phyloP scores from a whole-genome alignment of 2,329 filamentous ascomycete species.

The Rhinocladiella mackenziei region DNA sequence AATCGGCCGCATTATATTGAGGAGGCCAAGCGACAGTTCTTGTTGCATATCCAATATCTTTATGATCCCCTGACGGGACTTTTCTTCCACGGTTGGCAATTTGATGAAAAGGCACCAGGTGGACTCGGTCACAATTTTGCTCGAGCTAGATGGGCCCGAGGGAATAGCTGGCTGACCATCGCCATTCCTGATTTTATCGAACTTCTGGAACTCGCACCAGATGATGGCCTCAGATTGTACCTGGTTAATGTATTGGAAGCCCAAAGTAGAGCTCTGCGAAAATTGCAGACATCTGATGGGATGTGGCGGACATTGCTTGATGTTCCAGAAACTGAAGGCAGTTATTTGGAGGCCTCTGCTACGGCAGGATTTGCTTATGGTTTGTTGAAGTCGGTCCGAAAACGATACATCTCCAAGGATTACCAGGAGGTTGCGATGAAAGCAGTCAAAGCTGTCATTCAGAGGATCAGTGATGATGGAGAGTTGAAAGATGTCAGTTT shows the following conservation, averaged over 20 bases:
- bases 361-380: conserved; percentile 79
- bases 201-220: conserved; percentile 52
- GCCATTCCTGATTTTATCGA: conserved; percentile 80
- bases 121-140: conserved; percentile 54
- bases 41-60: conserved; percentile 74
- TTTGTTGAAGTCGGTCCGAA: conserved; percentile 68
- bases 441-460: conserved; percentile 64
- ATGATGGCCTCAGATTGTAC: conserved; percentile 57
- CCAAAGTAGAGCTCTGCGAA: conserved; percentile 62
- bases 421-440: conserved; percentile 59
- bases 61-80: conserved; percentile 68
- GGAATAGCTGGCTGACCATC: conserved; percentile 68
- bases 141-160: conserved; percentile 54
- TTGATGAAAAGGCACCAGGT: conserved; percentile 55
- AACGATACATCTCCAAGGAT: conserved; percentile 62
- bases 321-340: conserved; percentile 60
- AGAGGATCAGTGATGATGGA: conserved; percentile 61
- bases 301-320: conserved; percentile 74
- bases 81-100: conserved; percentile 81
- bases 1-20: conserved; percentile 67
- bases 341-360: conserved; percentile 71
- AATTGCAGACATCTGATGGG: conserved; percentile 59
- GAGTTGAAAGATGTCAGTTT: conserved; percentile 73
- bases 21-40: conserved; percentile 73
- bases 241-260: conserved; percentile 56